These are phyloP conservation scores for Lasiosphaeria miniovina DNA, from an alignment of 495 filamentous ascomycete species.

Conservation along the genomic window DNA sequence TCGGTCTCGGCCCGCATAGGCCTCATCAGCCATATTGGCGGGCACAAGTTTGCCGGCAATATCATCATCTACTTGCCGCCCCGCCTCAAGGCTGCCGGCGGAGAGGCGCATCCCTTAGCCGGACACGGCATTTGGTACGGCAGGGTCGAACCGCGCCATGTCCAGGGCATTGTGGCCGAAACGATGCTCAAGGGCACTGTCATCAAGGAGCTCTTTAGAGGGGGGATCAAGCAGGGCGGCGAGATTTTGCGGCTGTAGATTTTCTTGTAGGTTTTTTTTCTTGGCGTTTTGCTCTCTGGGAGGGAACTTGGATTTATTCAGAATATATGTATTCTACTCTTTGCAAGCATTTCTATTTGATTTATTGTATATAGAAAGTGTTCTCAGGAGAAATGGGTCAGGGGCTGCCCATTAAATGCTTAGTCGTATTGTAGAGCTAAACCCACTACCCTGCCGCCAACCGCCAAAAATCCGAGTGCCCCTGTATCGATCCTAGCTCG, in stretches of 20 bases:
- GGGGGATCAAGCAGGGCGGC: slow-evolving; percentile 51
- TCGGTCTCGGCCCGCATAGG: slow-evolving; percentile 58
- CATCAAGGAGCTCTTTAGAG: slow-evolving; percentile 71
- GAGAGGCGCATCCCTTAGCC: slow-evolving; percentile 55
- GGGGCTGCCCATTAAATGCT: too few species aligned
- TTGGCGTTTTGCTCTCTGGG: too few species aligned
- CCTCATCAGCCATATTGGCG: slow-evolving; percentile 83
- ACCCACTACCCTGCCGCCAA: too few species aligned
- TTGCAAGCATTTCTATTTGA: too few species aligned
- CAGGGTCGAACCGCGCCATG: slow-evolving; percentile 78
- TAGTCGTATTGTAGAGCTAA: too few species aligned
- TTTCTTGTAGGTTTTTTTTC: neutral
- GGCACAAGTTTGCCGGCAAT: slow-evolving; percentile 93
- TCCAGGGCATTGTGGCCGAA: slow-evolving; percentile 80
- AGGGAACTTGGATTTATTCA: too few species aligned
- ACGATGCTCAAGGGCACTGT: slow-evolving; percentile 72
- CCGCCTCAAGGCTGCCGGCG: slow-evolving; percentile 31
- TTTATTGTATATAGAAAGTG: too few species aligned
- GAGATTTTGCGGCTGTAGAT: slow-evolving; percentile 38
- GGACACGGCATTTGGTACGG: slow-evolving; percentile 94
- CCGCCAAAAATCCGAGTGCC: too few species aligned
- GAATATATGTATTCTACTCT: too few species aligned
- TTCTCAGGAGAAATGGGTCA: too few species aligned
- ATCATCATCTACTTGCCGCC: slow-evolving; percentile 86
- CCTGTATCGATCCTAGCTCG: too few species aligned